Conservation (phyloP, 2,329 filamentous ascomycete species). For the Fusarium avenaceum region DNA sequence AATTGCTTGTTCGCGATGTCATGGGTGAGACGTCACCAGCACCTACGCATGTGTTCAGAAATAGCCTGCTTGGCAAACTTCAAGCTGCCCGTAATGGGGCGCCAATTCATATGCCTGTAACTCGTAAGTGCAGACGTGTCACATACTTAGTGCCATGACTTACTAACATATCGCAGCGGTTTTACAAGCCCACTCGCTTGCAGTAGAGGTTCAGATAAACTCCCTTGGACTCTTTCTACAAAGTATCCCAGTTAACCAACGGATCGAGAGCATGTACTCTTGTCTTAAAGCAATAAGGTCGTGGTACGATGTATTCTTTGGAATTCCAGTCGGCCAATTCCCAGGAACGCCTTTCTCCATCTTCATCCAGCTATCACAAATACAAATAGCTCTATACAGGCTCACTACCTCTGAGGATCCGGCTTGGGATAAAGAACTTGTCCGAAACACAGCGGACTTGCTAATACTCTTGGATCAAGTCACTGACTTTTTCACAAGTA, state of each 20-base stretch:
- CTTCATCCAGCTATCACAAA: slow-evolving; percentile 54
- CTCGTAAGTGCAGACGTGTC: slow-evolving; percentile 44
- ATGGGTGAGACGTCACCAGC: slow-evolving; percentile 46
- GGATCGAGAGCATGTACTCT: slow-evolving; percentile 55
- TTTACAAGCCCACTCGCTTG: slow-evolving; percentile 50
- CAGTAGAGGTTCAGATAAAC: slow-evolving; percentile 52
- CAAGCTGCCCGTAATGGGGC: slow-evolving; percentile 47
- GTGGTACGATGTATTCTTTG: slow-evolving; percentile 56
- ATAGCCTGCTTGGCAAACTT: slow-evolving; percentile 49
- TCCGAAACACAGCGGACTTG: slow-evolving; percentile 55
- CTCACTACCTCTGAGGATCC: slow-evolving; percentile 57
- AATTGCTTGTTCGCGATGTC: slow-evolving; percentile 50
- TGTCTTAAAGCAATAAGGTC: slow-evolving; percentile 53
- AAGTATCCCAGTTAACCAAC: slow-evolving; percentile 50
- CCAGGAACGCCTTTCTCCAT: slow-evolving; percentile 53
- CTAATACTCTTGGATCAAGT: slow-evolving; percentile 53
- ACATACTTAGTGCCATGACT: not conserved
- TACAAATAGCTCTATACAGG: slow-evolving; percentile 56
- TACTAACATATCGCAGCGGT: slow-evolving; percentile 45
- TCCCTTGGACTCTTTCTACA: slow-evolving; percentile 53
- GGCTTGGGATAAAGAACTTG: slow-evolving; percentile 57
- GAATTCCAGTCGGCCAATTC: slow-evolving; percentile 49
- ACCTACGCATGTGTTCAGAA: slow-evolving; percentile 54
- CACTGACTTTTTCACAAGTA: slow-evolving; percentile 51
- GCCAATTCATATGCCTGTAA: slow-evolving; percentile 43